phyloP scores from a whole-genome alignment of 805 yeast species.

The Candida golubevii region DNA sequence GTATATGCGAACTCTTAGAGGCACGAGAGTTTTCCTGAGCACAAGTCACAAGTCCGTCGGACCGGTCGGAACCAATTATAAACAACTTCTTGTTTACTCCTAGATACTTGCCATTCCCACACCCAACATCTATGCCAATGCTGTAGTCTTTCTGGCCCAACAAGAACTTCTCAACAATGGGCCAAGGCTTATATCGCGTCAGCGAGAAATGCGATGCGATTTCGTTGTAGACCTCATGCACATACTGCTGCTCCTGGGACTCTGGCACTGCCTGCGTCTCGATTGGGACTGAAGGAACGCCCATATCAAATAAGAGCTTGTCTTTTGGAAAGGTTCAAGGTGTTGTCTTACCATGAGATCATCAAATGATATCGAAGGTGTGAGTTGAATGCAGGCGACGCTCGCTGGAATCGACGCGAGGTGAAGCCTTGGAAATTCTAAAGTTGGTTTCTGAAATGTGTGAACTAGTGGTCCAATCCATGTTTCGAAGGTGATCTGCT shows the following conservation, averaged over 20 bases:
- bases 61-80: conserved; percentile 72
- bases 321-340: too few relatives aligned
- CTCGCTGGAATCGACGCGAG: too few relatives aligned
- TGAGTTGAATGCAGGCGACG: too few relatives aligned
- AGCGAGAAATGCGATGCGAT: conserved; percentile 92
- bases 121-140: conserved; percentile 89
- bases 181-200: conserved; percentile 97
- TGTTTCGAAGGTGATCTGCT: too few relatives aligned
- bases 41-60: conserved; percentile 63
- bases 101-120: conserved; percentile 94
- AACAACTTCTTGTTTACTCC: conserved; percentile 63
- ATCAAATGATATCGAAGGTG: too few relatives aligned
- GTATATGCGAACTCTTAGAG: conserved; percentile 40
- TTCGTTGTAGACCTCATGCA: conserved; percentile 89
- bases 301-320: conserved; percentile 15
- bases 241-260: conserved; percentile 67
- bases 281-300: conserved; percentile 31
- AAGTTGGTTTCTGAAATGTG: too few relatives aligned
- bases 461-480: too few relatives aligned
- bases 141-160: conserved; percentile 45
- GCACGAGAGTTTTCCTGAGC: conserved; percentile 41
- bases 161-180: conserved; percentile 77
- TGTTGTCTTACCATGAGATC: too few relatives aligned
- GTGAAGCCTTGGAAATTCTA: too few relatives aligned
- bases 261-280: conserved; percentile 39